A percentile compares a stretch with the other conserved stretches of the same genome.
These are phyloP conservation scores for Pezicula radicicola DNA, from an alignment of 2,329 filamentous ascomycete species.

Conservation along the genomic window DNA sequence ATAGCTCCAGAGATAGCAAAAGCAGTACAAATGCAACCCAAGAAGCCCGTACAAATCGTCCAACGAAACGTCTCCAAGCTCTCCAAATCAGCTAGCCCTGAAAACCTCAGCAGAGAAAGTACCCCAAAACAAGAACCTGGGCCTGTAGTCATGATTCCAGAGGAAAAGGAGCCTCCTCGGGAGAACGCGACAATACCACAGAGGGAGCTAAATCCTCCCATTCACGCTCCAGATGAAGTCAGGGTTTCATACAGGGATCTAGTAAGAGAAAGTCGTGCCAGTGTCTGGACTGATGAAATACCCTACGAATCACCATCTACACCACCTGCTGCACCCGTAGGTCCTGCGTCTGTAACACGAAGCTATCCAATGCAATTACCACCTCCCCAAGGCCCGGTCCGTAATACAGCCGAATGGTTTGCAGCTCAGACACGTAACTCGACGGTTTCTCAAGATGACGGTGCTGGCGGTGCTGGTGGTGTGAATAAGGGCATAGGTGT, in stretches of 20 bases:
- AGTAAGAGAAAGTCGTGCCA: slow-evolving; percentile 18
- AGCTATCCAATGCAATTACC: slow-evolving; percentile 10
- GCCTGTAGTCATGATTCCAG: neutral
- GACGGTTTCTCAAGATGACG: neutral
- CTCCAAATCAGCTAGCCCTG: neutral
- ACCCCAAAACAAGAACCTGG: neutral
- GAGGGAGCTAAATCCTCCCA: too few relatives aligned
- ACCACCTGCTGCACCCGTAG: slow-evolving; percentile 2
- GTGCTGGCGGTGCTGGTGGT: neutral
- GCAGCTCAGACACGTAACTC: neutral
- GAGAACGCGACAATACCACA: too few relatives aligned
- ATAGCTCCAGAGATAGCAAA: neutral
- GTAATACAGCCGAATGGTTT: slow-evolving; percentile 18
- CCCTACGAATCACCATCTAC: slow-evolving; percentile 6
- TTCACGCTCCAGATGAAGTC: too few relatives aligned
- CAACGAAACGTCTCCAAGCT: neutral
- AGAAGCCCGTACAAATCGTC: neutral
- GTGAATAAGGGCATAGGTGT: neutral
- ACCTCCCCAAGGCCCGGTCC: slow-evolving; percentile 1
- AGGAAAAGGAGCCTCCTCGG: too few relatives aligned
- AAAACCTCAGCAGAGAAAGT: neutral
- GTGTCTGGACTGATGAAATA: slow-evolving; percentile 24
- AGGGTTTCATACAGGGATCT: too few relatives aligned
- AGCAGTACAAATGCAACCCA: neutral
- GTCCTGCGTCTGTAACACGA: neutral